Base-by-base conservation (phyloP, 192 early-diverging fungal species). In the Radiomyces spectabilis region DNA sequence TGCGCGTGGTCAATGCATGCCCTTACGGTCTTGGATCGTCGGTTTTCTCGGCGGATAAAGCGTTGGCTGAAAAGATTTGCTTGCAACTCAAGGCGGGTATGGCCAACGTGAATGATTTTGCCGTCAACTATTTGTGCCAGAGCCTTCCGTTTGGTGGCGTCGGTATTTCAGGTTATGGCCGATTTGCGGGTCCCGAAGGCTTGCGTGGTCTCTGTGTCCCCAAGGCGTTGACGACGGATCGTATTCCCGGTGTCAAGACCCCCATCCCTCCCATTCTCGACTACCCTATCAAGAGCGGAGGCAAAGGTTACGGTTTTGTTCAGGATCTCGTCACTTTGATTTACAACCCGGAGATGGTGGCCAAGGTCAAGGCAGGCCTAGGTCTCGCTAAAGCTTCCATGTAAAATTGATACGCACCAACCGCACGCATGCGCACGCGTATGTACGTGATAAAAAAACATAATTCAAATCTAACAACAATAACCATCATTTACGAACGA, bases 41-140 rank as follows among this genome's bases (percentile, higher is more conserved):
- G 51, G 84, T 94, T 12, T 94, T 92, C 63, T 85, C 86, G 2
- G 72, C 72, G 19, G 80, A 92, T 55, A 75, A 80, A 22, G 57
- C 49, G 7, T 69, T 77, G 35, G 90, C 76, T 7, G 65, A 76
- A 25, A 63, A 74, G 8, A 74, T 92, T 21, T 78, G 80, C n/a
- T 63, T 75, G 19, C 63, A 59, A 13, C 63, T 92, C 40, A 80
- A 79, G 53, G 75, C 77, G 0, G 91, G 91, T 13, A 89, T 89
- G 86, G 65, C 78, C 42, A 94, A 94, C 41, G 69, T 92, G 53
- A 94, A 94, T 63, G 92, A 91, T 59, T 94, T 89, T 57, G 92
- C 77, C 15, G 83, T 85, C 54, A 89, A 84, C 46, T 94, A 92
- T 50, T 74, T 94, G 4, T 88, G 87, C 66, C 87, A 92, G 59